Percentiles rank a stretch among this genome's conserved stretches.
phyloP scores from a whole-genome alignment of 2,329 filamentous ascomycete species.

The Fusarium domesticum region DNA sequence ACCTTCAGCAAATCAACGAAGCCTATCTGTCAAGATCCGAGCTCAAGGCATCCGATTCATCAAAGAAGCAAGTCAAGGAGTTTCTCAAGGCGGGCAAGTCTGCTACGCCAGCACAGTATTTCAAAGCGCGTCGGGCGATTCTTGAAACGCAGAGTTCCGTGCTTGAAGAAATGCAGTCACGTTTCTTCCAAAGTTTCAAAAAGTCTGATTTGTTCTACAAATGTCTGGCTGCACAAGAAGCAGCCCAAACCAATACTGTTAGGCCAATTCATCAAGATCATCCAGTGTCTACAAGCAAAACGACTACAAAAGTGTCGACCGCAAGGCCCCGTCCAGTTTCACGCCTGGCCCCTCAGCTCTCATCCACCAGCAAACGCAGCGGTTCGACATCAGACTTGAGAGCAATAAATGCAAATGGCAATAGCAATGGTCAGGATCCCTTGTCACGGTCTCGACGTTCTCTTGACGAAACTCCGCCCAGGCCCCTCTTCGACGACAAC shows the following conservation, averaged over 20 bases:
- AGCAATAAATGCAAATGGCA: slow-evolving; percentile 37
- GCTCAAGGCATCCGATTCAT: slow-evolving; percentile 69
- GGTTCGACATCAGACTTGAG: slow-evolving; percentile 50
- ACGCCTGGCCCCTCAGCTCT: slow-evolving; percentile 39
- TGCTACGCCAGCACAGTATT: slow-evolving; percentile 79
- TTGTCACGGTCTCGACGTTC: slow-evolving; percentile 57
- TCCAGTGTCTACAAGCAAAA: slow-evolving; percentile 25
- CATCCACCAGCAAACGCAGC: slow-evolving; percentile 39
- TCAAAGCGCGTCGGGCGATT: slow-evolving; percentile 75
- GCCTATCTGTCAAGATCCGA: slow-evolving; percentile 82
- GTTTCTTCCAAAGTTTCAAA: slow-evolving; percentile 81
- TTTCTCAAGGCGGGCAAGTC: slow-evolving; percentile 76
- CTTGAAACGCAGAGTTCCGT: slow-evolving; percentile 78
- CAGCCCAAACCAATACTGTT: slow-evolving; percentile 39
- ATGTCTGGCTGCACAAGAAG: slow-evolving; percentile 84
- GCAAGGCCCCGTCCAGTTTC: slow-evolving; percentile 45
- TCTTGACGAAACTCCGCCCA: slow-evolving; percentile 58
- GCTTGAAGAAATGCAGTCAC: slow-evolving; percentile 78
- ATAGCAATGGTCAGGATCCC: slow-evolving; percentile 39
- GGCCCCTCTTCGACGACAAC: slow-evolving; percentile 77
- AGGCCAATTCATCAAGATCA: slow-evolving; percentile 19
- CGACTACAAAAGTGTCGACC: slow-evolving; percentile 38
- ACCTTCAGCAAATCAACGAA: slow-evolving; percentile 88
- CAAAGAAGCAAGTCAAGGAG: slow-evolving; percentile 65
- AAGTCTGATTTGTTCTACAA: slow-evolving; percentile 95